Base-by-base conservation (phyloP, 1,139 yeast genomes). In the Pichia sp. region DNA sequence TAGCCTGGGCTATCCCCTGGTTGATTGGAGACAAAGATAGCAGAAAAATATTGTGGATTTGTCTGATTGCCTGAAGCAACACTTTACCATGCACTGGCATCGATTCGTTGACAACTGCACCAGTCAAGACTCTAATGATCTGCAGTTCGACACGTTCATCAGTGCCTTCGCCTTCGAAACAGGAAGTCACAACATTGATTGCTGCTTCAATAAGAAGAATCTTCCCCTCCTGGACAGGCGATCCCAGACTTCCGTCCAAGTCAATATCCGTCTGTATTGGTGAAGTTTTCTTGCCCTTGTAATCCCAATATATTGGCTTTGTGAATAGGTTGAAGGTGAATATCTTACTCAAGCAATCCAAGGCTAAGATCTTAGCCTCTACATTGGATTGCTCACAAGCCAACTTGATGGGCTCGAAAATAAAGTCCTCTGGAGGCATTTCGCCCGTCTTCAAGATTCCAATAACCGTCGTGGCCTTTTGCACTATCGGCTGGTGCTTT, bases 1-100 rank as follows among this genome's bases (percentile, higher is more conserved):
- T 86, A 2, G 97, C 98, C 72, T 95, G 99, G 0, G 99, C 99
- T 57, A 92, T 85, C 0, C 93, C 88, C 70, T 93, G 99, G 67
- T 90, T 93, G 29, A 89, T 75, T 4, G 93, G 81, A 19, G 87
- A 84, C 59, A 87, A 76, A 0, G 97, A 90, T 58, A 90, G 79
- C 47, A 93, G 86, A 66, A 93, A 95, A 36, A 95, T 89, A 67
- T 90, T 92, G 72, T 93, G 93, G 23, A 93, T 88, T 67, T 90
- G 96, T 68, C 99, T 81, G 42, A 95, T 86, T 0, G 98, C 98
- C 65, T 87, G 89, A 61, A 95, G 76, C 52, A 95, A 75, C 0
- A 95, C 81, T 5, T 93, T 89, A 6, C 98, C 98, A 66, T 95
- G 99, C 50, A 93, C 90, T 26, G 95, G 87, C 72, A 90, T 80